Base-by-base conservation (phyloP, 805 yeast genomes). In the Ogataea methylovora region DNA sequence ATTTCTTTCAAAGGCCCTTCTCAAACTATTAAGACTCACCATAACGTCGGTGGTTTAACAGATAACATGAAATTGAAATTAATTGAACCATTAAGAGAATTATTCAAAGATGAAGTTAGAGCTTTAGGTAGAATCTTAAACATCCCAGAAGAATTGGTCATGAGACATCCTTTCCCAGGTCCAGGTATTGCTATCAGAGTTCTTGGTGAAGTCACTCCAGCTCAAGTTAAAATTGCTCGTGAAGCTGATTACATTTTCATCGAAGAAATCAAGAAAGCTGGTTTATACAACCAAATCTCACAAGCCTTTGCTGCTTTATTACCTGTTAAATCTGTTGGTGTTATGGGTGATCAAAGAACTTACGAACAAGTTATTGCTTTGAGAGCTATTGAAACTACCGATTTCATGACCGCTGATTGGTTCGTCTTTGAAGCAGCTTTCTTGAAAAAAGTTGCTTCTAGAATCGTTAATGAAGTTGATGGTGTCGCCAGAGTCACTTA, bases 161-260 rank as follows among this genome's bases (percentile, higher is more conserved):
- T 97, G 97, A 85, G 99, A 73, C 99, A 92, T 61, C 99, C 99
- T 38, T 92, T 92, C 94, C 99, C 99, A 52, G 99, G 99, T 60
- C 99, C 99, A 60, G 99, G 99, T 70, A 84, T 92, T 58, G 99
- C 97, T 49, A 92, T 92, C 61, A 82, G 99, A 67, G 94, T 92
- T 37, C 71, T 92, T 32, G 99, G 99, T 50, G 97, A 90, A 68
- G 97, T 92, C 44, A 84, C 96, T 39, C 83, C 77, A 48, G 78
- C 71, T 46, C 98, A 92, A 69, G 92, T 92, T 38, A 90, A 78
- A 56, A 92, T 92, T 57, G 98, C 97, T 29, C 83, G 97, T 67
- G 90, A 86, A 60, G 98, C 99, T 42, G 99, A 92, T 61, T 72
- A 69, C 62, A 92, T 92, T 52, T 92, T 84, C 73, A 92, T 92